These are phyloP conservation scores for Tuber calosporum DNA, from an alignment of 495 filamentous ascomycete species.

Conservation along the genomic window DNA sequence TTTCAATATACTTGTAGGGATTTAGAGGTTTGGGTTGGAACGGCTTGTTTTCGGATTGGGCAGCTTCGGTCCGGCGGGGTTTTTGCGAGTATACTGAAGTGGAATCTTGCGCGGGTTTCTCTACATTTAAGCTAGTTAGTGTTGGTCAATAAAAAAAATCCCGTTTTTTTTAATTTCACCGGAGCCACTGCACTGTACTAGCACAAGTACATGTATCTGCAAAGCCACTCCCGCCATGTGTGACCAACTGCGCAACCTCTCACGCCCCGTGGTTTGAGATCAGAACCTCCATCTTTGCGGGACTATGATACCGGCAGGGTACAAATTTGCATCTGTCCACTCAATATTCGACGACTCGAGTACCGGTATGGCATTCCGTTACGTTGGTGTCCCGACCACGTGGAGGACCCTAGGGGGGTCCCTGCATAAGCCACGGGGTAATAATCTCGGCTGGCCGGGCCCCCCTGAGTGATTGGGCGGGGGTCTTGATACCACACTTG, in stretches of 20 bases:
- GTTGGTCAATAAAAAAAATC: not conserved
- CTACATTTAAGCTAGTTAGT: conserved; percentile 1
- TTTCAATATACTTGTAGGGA: conserved; percentile 1
- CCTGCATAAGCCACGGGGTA: not conserved
- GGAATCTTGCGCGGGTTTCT: not conserved
- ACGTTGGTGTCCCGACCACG: not conserved
- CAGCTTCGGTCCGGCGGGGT: conserved; percentile 4
- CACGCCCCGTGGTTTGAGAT: not conserved
- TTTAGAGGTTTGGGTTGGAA: conserved; percentile 5
- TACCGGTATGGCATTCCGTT: not conserved
- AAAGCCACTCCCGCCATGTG: not conserved
- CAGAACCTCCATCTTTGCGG: not conserved
- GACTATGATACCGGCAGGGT: not conserved
- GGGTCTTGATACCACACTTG: not conserved
- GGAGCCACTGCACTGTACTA: not conserved
- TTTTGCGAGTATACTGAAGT: conserved; percentile 5
- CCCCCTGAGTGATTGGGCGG: not conserved
- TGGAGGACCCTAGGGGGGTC: not conserved
- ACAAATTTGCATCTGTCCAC: not conserved
- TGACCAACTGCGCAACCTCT: not conserved
- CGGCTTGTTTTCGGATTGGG: conserved; percentile 1
- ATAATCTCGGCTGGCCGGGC: not conserved
- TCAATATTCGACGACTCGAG: not conserved
- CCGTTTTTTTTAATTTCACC: not conserved
- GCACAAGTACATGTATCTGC: too few relatives aligned